These are phyloP conservation scores for Leptographium radiaticola DNA, from an alignment of 2,329 filamentous ascomycete species.

Conservation along the genomic window DNA sequence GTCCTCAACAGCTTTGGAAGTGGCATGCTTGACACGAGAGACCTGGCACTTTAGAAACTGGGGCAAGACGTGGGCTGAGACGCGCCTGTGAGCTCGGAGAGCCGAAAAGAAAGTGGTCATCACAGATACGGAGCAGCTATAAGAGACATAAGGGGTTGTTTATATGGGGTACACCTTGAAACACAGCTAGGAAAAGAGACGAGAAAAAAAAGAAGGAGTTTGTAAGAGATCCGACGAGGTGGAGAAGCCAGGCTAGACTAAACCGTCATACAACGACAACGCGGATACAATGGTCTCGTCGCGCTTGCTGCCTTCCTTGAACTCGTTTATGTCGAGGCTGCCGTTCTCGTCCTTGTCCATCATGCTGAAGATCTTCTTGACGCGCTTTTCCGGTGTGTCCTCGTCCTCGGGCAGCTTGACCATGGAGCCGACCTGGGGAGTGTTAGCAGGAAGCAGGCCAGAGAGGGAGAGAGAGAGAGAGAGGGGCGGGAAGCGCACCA, in stretches of 20 bases:
- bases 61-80: neutral
- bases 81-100: neutral
- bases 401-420: constrained; percentile 97
- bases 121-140: neutral
- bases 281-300: constrained; percentile 98
- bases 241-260: constrained; percentile 46
- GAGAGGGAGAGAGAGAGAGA: neutral
- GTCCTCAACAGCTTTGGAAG: neutral
- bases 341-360: constrained; percentile 99
- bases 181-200: neutral
- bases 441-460: neutral
- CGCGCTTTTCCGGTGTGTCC: constrained; percentile 96
- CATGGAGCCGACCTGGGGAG: constrained; percentile 81
- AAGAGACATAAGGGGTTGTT: neutral
- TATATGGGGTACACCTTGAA: neutral
- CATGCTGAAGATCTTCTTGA: constrained; percentile 97
- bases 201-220: neutral
- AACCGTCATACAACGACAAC: constrained; percentile 85
- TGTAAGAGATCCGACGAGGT: neutral
- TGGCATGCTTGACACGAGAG: neutral
- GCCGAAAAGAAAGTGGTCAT: neutral
- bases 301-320: constrained; percentile 97
- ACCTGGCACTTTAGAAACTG: neutral
- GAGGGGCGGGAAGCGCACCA: constrained; percentile 44
- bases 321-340: constrained; percentile 90